phyloP scores from a whole-genome alignment of 106 monocot species.

The Posidonia australis region DNA sequence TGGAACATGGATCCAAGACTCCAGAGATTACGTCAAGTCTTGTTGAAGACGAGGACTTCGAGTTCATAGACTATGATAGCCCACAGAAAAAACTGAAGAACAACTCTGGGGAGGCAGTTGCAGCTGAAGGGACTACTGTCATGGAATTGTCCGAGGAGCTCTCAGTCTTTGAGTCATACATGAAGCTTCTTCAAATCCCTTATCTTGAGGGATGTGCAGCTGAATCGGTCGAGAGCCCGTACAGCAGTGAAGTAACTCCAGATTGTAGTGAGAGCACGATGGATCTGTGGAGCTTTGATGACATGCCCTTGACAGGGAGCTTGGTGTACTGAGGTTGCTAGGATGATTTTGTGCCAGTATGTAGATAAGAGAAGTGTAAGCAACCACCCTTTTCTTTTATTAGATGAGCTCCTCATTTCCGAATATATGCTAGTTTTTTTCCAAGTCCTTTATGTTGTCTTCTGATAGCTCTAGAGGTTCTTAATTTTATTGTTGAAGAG shows the following conservation, averaged over 20 bases:
- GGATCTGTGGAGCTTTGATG: constrained; percentile 69
- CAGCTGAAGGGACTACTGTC: constrained; percentile 8
- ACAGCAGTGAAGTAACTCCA: constrained; percentile 24
- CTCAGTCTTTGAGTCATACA: constrained; percentile 35
- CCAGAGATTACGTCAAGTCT: constrained; percentile 31
- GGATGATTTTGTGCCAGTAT: not conserved
- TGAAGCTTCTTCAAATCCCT: constrained; percentile 39
- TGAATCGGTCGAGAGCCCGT: constrained; percentile 24
- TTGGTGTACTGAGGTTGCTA: not conserved
- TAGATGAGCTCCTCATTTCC: not conserved
- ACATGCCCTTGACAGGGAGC: constrained; percentile 20
- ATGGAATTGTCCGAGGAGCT: constrained; percentile 38
- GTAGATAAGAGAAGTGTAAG: constrained; percentile 5
- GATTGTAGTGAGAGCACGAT: constrained; percentile 19
- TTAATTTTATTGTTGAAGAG: not conserved
- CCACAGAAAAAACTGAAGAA: constrained; percentile 34
- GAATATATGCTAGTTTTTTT: no score
- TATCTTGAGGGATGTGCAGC: constrained; percentile 25
- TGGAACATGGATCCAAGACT: constrained; percentile 18
- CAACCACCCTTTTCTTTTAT: not conserved
- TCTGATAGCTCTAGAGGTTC: not conserved
- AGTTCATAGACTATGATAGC: constrained; percentile 4
- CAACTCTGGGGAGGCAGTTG: constrained; percentile 20
- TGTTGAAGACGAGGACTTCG: constrained; percentile 22
- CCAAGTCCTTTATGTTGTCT: not conserved